A percentile compares a stretch with the other conserved stretches of the same genome.
phyloP scores from a whole-genome alignment of 345 rosid species.

The Ceriops decandra region DNA sequence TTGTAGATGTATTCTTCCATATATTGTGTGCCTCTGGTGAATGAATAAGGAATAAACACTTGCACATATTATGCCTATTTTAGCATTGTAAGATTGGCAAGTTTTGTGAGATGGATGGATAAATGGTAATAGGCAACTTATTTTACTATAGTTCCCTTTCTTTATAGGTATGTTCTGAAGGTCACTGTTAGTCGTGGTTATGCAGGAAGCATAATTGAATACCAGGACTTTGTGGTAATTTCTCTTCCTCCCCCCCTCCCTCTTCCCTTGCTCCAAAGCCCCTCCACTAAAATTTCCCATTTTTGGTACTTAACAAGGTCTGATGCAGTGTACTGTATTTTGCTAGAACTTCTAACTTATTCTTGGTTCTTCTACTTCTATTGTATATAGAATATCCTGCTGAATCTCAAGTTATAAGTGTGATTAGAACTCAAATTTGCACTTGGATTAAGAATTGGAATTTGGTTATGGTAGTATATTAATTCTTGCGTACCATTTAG shows the following conservation, averaged over 20 bases:
- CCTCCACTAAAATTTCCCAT: too few relatives aligned
- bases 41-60: not conserved
- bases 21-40: not conserved
- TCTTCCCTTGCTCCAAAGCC: too few relatives aligned
- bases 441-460: too few relatives aligned
- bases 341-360: too few relatives aligned
- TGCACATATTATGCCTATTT: not conserved
- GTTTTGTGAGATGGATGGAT: not conserved
- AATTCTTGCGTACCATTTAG: not conserved
- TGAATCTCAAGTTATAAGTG: too few relatives aligned
- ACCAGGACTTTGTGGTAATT: constrained; percentile 86
- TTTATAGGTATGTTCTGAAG: constrained; percentile 81
- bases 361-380: too few relatives aligned
- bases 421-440: too few relatives aligned
- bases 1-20: not conserved
- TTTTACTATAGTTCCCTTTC: constrained; percentile 8
- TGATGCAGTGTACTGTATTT: too few relatives aligned
- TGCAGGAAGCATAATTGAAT: constrained; percentile 87
- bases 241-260: constrained; percentile 1
- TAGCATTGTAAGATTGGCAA: not conserved
- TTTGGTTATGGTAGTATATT: not conserved
- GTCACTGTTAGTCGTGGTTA: constrained; percentile 88
- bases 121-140: constrained; percentile 1
- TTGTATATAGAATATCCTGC: too few relatives aligned
- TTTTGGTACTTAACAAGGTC: too few relatives aligned